These are phyloP conservation scores for Pseudisothecium myosuroides DNA, from an alignment of 225 moss, liverwort and hornwort species.

Conservation along the genomic window DNA sequence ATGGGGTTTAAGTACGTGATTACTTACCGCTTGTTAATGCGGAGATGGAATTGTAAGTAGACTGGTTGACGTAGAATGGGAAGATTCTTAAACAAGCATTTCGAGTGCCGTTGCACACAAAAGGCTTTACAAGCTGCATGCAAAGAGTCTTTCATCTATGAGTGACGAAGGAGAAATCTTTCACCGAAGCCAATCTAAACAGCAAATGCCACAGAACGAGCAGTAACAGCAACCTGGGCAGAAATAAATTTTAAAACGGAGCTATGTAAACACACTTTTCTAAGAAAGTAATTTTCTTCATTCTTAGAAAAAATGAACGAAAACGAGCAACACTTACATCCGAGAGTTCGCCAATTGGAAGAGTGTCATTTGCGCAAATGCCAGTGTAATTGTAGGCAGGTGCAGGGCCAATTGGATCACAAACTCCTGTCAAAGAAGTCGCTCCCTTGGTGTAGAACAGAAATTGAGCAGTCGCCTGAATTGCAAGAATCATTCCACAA, in stretches of 20 bases:
- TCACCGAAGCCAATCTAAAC: neutral
- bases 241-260: neutral
- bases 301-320: neutral
- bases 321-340: conserved; percentile 6
- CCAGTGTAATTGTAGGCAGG: conserved; percentile 36
- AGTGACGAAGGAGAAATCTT: neutral
- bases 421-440: conserved; percentile 31
- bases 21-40: conserved; percentile 13
- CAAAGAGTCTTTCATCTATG: neutral
- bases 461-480: conserved; percentile 16
- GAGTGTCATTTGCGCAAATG: conserved; percentile 44
- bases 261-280: neutral
- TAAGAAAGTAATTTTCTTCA: neutral
- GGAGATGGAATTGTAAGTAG: neutral
- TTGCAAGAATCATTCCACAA: neutral
- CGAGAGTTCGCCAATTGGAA: conserved; percentile 43
- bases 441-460: conserved; percentile 2
- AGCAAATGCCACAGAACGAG: neutral
- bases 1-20: neutral
- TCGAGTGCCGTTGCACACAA: conserved; percentile 25
- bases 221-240: neutral
- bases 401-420: conserved; percentile 54
- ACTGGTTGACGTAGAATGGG: conserved; percentile 14
- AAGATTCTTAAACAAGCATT: neutral
- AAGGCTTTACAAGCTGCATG: conserved; percentile 31